phyloP scores from a whole-genome alignment of 306 rosid species.

The Argentina anserina region DNA sequence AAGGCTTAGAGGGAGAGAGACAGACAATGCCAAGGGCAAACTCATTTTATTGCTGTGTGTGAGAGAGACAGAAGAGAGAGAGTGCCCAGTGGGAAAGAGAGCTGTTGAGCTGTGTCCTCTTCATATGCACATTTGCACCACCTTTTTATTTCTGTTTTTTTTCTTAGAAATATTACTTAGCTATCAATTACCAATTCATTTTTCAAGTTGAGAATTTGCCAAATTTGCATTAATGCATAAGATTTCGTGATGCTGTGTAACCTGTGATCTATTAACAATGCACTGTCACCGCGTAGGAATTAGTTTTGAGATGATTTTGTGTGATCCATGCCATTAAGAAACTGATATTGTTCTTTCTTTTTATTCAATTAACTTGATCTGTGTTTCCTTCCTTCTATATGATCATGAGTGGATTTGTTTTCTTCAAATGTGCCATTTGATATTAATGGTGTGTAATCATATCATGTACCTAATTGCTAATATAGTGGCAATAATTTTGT shows the following conservation, averaged over 20 bases:
- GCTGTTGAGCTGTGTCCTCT: constrained; percentile 47
- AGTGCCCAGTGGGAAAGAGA: constrained; percentile 9
- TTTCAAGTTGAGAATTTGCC: neutral
- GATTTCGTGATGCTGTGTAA: neutral
- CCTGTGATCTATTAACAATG: neutral
- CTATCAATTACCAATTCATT: too few relatives aligned
- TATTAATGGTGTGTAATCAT: neutral
- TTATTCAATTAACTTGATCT: neutral
- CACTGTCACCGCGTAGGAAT: neutral
- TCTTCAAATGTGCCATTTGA: neutral
- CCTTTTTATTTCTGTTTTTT: neutral
- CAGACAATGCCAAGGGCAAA: constrained; percentile 27
- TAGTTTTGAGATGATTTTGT: neutral
- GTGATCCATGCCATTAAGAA: neutral
- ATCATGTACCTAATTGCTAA: neutral
- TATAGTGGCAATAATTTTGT: neutral
- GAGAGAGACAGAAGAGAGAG: neutral
- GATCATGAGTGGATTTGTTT: neutral
- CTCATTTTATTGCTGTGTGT: constrained; percentile 43
- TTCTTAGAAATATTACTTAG: too few relatives aligned
- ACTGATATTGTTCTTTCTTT: neutral
- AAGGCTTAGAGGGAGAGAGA: constrained; percentile 18
- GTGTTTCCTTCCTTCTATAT: neutral
- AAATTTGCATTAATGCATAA: neutral
- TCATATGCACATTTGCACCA: constrained; percentile 33